Conservation (phyloP, 108 stramenopile species). For the Skeletonema grethae region DNA sequence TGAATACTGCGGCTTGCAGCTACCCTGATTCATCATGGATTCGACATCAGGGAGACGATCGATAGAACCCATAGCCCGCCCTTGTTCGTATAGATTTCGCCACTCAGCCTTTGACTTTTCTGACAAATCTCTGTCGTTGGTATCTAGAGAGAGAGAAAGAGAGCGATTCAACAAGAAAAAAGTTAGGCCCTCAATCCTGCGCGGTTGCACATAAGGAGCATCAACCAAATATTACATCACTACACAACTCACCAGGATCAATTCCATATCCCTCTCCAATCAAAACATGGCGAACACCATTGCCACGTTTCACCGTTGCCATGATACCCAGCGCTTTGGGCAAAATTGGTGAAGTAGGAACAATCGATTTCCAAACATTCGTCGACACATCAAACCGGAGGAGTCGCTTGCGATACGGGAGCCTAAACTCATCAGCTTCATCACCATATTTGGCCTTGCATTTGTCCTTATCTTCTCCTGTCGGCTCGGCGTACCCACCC, state of each 20-base stretch:
- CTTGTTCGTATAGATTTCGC: not conserved
- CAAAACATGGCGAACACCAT: not conserved
- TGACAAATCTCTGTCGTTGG: not conserved
- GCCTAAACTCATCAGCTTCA: constrained; percentile 2
- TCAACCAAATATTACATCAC: not conserved
- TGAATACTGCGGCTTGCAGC: not conserved
- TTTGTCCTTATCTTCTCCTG: no score
- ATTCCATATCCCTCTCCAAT: constrained; percentile 19
- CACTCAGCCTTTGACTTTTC: not conserved
- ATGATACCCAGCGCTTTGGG: constrained; percentile 23
- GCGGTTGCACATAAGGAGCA: no score
- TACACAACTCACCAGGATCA: not conserved
- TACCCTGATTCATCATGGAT: no score
- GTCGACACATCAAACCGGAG: constrained; percentile 14
- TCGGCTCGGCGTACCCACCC: constrained; percentile 15
- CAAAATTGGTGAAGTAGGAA: constrained; percentile 7
- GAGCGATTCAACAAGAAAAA: no score
- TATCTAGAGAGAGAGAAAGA: not conserved
- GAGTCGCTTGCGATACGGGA: not conserved
- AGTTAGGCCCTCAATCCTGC: no score
- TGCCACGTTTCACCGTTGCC: constrained; percentile 1
- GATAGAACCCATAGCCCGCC: not conserved
- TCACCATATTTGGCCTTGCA: constrained; percentile 1
- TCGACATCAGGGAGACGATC: not conserved
- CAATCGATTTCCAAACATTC: constrained; percentile 10